Evolutionary conservation across 768 basidiomycete genomes (phyloP).

Genomic region (Guyanaporus albipodus): DNA sequence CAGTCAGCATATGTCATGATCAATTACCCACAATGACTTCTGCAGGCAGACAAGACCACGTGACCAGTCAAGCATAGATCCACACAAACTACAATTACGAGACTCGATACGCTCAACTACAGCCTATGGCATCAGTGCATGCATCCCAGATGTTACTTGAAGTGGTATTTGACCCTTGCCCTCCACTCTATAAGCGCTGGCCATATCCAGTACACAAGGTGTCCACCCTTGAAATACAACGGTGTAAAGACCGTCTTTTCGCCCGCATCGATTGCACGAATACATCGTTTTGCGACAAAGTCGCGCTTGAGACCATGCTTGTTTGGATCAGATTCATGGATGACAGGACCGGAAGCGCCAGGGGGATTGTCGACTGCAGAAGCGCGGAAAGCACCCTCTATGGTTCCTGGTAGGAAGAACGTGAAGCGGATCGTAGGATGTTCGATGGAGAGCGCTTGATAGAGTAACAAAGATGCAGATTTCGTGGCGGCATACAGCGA

Average conservation of each 20-base stretch:
- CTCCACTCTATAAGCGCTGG: slow-evolving; percentile 54
- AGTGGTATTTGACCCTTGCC: slow-evolving; percentile 66
- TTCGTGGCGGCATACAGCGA: slow-evolving; percentile 84
- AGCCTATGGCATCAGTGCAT: too few species aligned
- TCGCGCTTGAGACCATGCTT: slow-evolving; percentile 55
- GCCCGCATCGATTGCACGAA: slow-evolving; percentile 54
- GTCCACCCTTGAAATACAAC: slow-evolving; percentile 39
- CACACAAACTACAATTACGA: too few species aligned
- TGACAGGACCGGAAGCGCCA: slow-evolving; percentile 26
- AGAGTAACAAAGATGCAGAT: slow-evolving; percentile 71
- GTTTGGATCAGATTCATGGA: slow-evolving; percentile 49
- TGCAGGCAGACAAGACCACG: background rate
- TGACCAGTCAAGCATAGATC: background rate
- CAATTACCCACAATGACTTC: background rate
- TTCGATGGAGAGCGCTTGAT: slow-evolving; percentile 76
- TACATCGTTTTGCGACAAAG: slow-evolving; percentile 55
- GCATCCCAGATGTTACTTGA: slow-evolving; percentile 27
- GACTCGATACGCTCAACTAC: background rate
- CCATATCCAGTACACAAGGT: slow-evolving; percentile 62
- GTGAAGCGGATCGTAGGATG: slow-evolving; percentile 67
- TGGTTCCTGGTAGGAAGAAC: slow-evolving; percentile 60
- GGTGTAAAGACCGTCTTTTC: slow-evolving; percentile 63
- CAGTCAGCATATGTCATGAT: background rate
- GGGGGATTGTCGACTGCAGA: slow-evolving; percentile 64
- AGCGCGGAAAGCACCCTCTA: slow-evolving; percentile 76